Evolutionary conservation across 2,329 filamentous ascomycete genomes (phyloP), one percentile per base, ranked within the genome.

Genomic region (Cylindrodendrum hubeiense): DNA sequence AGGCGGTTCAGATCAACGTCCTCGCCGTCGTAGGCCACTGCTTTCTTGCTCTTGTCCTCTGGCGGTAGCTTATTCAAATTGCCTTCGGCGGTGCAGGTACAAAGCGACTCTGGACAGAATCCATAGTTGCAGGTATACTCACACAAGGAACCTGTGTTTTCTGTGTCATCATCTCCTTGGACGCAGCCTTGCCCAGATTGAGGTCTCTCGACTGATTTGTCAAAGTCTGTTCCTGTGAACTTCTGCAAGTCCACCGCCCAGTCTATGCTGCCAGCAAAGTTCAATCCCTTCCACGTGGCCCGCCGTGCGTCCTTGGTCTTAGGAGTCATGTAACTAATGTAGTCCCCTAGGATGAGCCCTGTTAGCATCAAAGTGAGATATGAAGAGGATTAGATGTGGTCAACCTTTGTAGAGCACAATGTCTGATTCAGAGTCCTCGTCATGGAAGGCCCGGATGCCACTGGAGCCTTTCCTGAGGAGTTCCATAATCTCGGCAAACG

Each of bases 161-260:
- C 22, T 5, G 51, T 54, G 13, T 54, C 28, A 28, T 54, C 37
- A 21, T 30, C 3, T 10, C 51, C 51, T 7, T 26, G 1, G 37
- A 43, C 30, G n/a, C 51, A 54, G 9, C 51, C 51, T 4, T 54
- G 4, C 5, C 51, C 51, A 4, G 51, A 54, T 17, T 30, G n/a
- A 9, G 51, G 51, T 10, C 51, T 41, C 5, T 43, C 34, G 12
- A 15, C 9, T 3, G 17, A 10, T 4, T 30, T 3, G 22, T 50
- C 44, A 13, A 50, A 58, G 55, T 50, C 44, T 37, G 33, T 37
- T 37, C 9, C 12, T 37, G 33, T 37, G 33, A 37, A 50, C 22
- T 39, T 4, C 17, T 65, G 62, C 26, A 65, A n/a, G 21, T 65
- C 62, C 1, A 65, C 51, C 4, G 62, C 55, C 62, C 56, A 65